phyloP scores from a whole-genome alignment of 768 basidiomycete genomes.

The Mycena belliarum region DNA sequence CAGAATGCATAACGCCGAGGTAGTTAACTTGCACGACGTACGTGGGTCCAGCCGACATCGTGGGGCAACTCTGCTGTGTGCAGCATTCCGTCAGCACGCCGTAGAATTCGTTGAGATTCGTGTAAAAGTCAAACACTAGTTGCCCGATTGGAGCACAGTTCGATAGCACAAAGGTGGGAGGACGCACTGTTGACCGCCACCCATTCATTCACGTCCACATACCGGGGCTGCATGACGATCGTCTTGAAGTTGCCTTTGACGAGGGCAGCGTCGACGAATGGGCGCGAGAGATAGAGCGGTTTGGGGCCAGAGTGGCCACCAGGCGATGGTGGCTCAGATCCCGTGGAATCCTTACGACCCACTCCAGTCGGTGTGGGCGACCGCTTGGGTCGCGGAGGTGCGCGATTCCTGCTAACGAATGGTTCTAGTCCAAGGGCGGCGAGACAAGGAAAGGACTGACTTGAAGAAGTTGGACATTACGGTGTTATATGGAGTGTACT shows the following conservation, averaged over 20 bases:
- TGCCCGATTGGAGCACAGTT: not conserved
- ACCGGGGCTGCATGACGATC: constrained; percentile 94
- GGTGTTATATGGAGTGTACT: not conserved
- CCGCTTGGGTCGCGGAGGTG: constrained; percentile 34
- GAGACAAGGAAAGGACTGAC: constrained; percentile 1
- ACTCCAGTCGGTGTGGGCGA: constrained; percentile 38
- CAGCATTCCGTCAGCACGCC: constrained; percentile 92
- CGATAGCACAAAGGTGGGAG: not conserved
- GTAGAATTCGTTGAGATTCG: constrained; percentile 96
- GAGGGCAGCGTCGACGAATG: constrained; percentile 92
- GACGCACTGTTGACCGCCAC: constrained; percentile 89
- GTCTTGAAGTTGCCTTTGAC: constrained; percentile 99
- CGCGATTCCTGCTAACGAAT: constrained; percentile 17
- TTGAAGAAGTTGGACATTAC: constrained; percentile 21
- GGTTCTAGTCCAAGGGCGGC: not conserved
- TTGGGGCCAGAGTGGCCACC: constrained; percentile 40
- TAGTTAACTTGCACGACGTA: no score
- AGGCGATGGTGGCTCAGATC: constrained; percentile 43
- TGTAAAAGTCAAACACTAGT: constrained; percentile 95
- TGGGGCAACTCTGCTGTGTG: constrained; percentile 85
- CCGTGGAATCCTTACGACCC: constrained; percentile 32
- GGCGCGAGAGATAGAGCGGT: constrained; percentile 88
- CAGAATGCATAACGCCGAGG: no score
- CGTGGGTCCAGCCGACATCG: constrained; percentile 89
- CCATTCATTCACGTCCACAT: constrained; percentile 96